Base-by-base conservation (phyloP, 768 basidiomycete genomes). In the Naganishia antarctica region DNA sequence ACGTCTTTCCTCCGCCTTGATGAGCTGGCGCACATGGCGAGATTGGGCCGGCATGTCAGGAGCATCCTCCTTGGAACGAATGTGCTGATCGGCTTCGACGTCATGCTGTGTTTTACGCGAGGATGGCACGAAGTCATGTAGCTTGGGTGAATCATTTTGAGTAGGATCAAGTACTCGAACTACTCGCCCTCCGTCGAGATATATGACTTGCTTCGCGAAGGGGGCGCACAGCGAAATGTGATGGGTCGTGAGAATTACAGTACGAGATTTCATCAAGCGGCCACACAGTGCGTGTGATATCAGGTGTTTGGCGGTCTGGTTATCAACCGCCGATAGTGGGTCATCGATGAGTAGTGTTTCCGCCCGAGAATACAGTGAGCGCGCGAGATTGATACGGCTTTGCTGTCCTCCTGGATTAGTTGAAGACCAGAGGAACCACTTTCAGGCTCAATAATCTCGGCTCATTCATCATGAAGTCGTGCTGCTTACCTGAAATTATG, bases 281-380 rank as follows among this genome's bases (percentile, higher is more conserved):
- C 66, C 69, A 18, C 61, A 49, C 6, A 78, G 64, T 51, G 74
- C 75, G 40, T 76, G 69, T 0, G 64, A 50, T 44, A 69, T 60
- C 49, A 78, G 71, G 25, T 53, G 70, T 26, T 73, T 69, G 23
- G 72, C 65, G 4, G 76, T 78, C 50, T 71, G 72, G 8, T 73
- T 57, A 47, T 78, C 75, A 15, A 78, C 75, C 7, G 77, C 77
- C 4, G 71, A 72, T 23, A 76, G 63, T 21, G 73, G 70, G 49
- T 78, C 77, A 31, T 68, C 67, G 3, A 68, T n/a, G 13, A 47
- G 37, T 9, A 70, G 70, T 69, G 71, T 74, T 28, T 66, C 63
- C 0, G 75, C 75, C 7, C 72, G 68, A 9, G 73, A 74, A 61
- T 78, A 76, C 8, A 78, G 60, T 41, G 74, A 73, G 18, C 77